Conservation (phyloP, 345 rosid genomes). For the Salix exigua region DNA sequence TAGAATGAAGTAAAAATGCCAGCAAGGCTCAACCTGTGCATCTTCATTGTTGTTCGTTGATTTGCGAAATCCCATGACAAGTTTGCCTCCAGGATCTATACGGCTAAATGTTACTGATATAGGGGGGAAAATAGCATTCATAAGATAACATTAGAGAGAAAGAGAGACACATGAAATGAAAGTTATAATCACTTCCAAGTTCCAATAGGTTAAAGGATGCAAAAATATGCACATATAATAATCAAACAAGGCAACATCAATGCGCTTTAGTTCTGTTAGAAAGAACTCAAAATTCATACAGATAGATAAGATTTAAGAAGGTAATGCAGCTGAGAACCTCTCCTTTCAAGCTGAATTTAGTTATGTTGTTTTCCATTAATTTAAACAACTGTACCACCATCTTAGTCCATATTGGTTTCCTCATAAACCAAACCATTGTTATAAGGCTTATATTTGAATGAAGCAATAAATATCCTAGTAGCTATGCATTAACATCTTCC, state of each 20-base stretch:
- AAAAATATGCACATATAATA: not conserved
- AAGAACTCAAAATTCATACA: not conserved
- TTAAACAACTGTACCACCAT: not conserved
- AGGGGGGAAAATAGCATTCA: not conserved
- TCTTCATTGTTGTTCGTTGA: slow-evolving; percentile 43
- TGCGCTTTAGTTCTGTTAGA: not conserved
- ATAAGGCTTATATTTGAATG: not conserved
- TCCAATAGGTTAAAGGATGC: not conserved
- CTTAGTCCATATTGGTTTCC: not conserved
- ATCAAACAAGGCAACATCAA: not conserved
- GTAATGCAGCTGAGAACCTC: not conserved
- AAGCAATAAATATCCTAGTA: not conserved
- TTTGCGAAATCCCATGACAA: slow-evolving; percentile 80
- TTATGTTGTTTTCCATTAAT: not conserved
- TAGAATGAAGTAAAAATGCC: slow-evolving; percentile 3
- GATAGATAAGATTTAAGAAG: not conserved
- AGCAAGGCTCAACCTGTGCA: slow-evolving; percentile 44
- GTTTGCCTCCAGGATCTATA: slow-evolving; percentile 75
- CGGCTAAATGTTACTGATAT: slow-evolving; percentile 75
- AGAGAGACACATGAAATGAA: not conserved
- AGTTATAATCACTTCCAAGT: slow-evolving; percentile 3
- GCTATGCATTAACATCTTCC: not conserved
- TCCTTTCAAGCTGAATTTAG: not conserved
- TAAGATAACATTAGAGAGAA: slow-evolving; percentile 5
- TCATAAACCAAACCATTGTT: not conserved